Evolutionary conservation across 2,329 filamentous ascomycete genomes (phyloP).

Genomic region (Microdochium trichocladiopsis): DNA sequence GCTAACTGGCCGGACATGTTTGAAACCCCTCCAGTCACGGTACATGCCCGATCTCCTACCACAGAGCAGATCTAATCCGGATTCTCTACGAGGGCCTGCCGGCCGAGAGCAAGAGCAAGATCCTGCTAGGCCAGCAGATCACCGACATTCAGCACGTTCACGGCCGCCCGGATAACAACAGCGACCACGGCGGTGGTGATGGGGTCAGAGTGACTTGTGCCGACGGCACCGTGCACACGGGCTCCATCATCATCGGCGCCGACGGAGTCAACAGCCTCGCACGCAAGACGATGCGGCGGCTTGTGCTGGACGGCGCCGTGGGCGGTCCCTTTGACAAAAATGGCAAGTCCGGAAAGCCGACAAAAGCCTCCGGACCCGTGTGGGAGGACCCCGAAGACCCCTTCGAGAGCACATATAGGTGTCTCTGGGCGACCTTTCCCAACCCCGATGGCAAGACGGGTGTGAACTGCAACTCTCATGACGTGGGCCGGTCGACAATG

Average conservation of each 20-base stretch:
- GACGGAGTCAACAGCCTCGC: neutral
- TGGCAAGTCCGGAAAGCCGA: too few relatives aligned
- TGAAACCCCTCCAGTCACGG: neutral
- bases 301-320: neutral
- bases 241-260: neutral
- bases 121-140: neutral
- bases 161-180: neutral
- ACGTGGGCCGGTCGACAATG: neutral
- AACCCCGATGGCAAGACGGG: too few relatives aligned
- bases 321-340: too few relatives aligned
- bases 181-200: neutral
- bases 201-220: neutral
- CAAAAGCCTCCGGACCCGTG: too few relatives aligned
- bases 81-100: neutral
- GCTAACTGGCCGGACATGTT: too few relatives aligned
- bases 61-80: neutral
- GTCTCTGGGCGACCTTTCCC: neutral
- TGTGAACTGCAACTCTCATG: neutral
- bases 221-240: neutral
- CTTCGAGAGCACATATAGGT: neutral
- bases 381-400: neutral
- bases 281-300: neutral
- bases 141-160: neutral
- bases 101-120: neutral
- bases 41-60: neutral